Base-by-base conservation (phyloP, 2,329 filamentous ascomycete genomes). In the Cyclaneusma minus region DNA sequence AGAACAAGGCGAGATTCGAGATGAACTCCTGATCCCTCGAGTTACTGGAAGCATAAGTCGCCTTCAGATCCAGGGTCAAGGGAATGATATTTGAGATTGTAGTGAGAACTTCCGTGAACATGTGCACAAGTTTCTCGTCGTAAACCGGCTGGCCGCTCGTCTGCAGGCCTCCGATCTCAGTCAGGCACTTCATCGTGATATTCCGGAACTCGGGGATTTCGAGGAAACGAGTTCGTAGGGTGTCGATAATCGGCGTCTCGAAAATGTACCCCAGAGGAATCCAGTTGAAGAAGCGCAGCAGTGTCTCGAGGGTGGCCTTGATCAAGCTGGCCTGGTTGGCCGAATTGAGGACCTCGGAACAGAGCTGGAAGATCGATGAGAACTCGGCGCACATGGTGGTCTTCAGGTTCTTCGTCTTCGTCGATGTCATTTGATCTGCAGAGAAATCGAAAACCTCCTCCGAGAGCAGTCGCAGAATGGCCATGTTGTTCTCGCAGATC, bases 401-500 rank as follows among this genome's bases (percentile, higher is more conserved):
- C 64, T 98, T 98, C 36, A 98, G 64, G 52, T 91, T 93, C 45
- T 85, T 75, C 21, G 85, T 92, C 63, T 98, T 98, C 32, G 79
- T 71, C 19, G 87, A 94, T n/a, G 89, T 98, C 87, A 98, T 94
- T 52, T 94, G 83, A 48, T 98, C 89, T 37, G 87, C 83, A 2
- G 89, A 98, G 55, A 91, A 98, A 59, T 98, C 89, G 48, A 98
- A 98, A 19, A 98, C 87, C 54, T 98, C 89, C 53, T 98, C 89
- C 5, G 89, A 98, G 23, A 98, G 68, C 43, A 98, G 61, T 33
- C 89, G 77, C 41, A 98, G 68, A 42, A 98, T 95, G 37, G 82
- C 84, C 89, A 98, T 98, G 64, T 98, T 98, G 62, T 98, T 98
- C 60, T 98, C 89, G 68, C 91, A 98, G 43, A 98, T 91, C 19